Conservation (phyloP, 495 filamentous ascomycete species). For the Tuber umbilicatum region DNA sequence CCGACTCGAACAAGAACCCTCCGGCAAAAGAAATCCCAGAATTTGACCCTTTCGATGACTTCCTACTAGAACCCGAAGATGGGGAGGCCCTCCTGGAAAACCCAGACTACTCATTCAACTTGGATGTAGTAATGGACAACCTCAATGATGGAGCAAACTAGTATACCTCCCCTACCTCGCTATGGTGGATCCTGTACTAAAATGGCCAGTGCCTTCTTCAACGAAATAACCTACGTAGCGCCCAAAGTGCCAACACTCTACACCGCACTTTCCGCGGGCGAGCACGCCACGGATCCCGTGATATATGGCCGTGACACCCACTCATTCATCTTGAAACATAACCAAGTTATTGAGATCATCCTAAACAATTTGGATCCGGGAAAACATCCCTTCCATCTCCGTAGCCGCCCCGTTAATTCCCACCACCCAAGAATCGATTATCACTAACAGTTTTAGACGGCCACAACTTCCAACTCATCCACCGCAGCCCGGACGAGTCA, state of each 20-base stretch:
- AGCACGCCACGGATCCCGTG: constrained; percentile 53
- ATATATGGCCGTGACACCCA: constrained; percentile 73
- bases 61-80: constrained; percentile 61
- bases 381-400: constrained; percentile 79
- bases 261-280: constrained; percentile 60
- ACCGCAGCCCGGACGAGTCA: constrained; percentile 48
- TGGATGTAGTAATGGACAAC: constrained; percentile 65
- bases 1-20: constrained; percentile 55
- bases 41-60: constrained; percentile 67
- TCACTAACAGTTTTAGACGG: constrained; percentile 51
- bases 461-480: constrained; percentile 68
- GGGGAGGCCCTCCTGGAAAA: constrained; percentile 51
- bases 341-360: constrained; percentile 67
- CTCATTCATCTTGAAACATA: constrained; percentile 59
- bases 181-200: constrained; percentile 8
- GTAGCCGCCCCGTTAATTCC: constrained; percentile 6
- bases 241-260: constrained; percentile 79
- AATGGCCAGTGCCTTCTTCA: constrained; percentile 62
- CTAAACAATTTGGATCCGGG: constrained; percentile 72
- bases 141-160: constrained; percentile 71
- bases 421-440: constrained; percentile 10
- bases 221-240: constrained; percentile 64
- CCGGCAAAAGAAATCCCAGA: constrained; percentile 51
- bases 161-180: constrained; percentile 42
- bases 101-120: constrained; percentile 55